Base-by-base conservation (phyloP, 305 asterid genomes). In the Fraxinus latifolia region DNA sequence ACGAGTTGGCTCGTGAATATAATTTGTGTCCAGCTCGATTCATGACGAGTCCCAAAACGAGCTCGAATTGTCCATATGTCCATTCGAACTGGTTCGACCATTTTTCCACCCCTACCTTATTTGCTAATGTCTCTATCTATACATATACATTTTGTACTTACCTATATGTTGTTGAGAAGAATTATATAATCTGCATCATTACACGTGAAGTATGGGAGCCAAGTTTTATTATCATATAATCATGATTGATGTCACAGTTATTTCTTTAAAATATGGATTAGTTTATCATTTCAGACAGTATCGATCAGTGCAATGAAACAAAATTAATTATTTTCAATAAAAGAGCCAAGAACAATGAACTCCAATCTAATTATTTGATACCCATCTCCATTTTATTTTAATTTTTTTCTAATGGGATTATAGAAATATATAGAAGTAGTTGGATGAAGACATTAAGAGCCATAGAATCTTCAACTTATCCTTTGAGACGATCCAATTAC, bases 191-290 rank as follows among this genome's bases (percentile, higher is more conserved):
- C 67, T 72, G 79, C 82, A 78, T 53, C 74, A 21, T 82, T 86
- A 86, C 89, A 90, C 91, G 91, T 89, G 92, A 87, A 67, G 62
- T 80, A 88, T 78, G 70, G 81, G 86, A 89, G 83, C 94, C 93
- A 87, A 85, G 93, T 77, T 62, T 84, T 87, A 75, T 7, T 37
- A 74, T 74, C 78, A 39, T 23, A 76, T 21, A 42, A 42, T 37
- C 36, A 27, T 27, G 62, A 79, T 27, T 29, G 36, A 17, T 70
- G 42, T 33, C n/a, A 7, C 60, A 70, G n/a, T 32, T 9, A 44
- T 34, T 37, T 3, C 62, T 32, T 78, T 50, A 76, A 36, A 85
- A 27, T 74, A 47, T 34, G 42, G 32, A 65, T 39, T 77, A 77
- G 42, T 70, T 14, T 29, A 70, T 70, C 47, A 72, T 74, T 80